These are phyloP conservation scores for Pythium pyrilobum DNA, from an alignment of 352 stramenopile genomes.

Conservation along the genomic window DNA sequence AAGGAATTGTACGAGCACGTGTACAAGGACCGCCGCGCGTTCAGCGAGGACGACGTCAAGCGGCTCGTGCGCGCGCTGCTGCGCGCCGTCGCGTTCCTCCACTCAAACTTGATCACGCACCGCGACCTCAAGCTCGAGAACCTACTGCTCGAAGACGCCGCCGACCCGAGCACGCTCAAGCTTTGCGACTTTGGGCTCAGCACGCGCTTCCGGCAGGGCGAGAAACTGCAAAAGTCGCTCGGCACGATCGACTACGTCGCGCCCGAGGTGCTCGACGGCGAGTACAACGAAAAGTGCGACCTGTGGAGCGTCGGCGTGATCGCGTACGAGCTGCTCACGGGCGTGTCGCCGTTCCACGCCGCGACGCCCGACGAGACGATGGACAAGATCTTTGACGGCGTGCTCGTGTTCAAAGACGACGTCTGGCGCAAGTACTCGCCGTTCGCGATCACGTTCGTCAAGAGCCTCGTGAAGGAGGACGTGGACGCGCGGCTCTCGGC, in stretches of 20 bases:
- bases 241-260: slow-evolving; percentile 83
- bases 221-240: slow-evolving; percentile 68
- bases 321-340: slow-evolving; percentile 67
- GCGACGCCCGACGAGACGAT: slow-evolving; percentile 72
- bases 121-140: slow-evolving; percentile 84
- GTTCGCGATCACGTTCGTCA: slow-evolving; percentile 66
- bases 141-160: slow-evolving; percentile 64
- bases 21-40: slow-evolving; percentile 56
- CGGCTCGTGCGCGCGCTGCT: slow-evolving; percentile 44
- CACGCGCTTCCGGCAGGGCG: slow-evolving; percentile 62
- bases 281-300: slow-evolving; percentile 82
- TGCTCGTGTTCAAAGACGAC: slow-evolving; percentile 64
- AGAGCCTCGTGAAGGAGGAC: slow-evolving; percentile 74
- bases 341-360: slow-evolving; percentile 64
- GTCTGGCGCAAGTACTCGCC: slow-evolving; percentile 65
- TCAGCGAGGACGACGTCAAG: slow-evolving; percentile 63
- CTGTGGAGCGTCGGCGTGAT: slow-evolving; percentile 79
- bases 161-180: slow-evolving; percentile 57
- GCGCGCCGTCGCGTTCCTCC: slow-evolving; percentile 52
- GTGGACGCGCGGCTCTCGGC: slow-evolving; percentile 57
- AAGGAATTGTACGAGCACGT: slow-evolving; percentile 77
- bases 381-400: slow-evolving; percentile 76
- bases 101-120: slow-evolving; percentile 79
- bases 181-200: slow-evolving; percentile 82
- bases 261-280: slow-evolving; percentile 73